These are phyloP conservation scores for Ciborinia camelliae DNA, from an alignment of 2,329 filamentous ascomycete species.

Conservation along the genomic window DNA sequence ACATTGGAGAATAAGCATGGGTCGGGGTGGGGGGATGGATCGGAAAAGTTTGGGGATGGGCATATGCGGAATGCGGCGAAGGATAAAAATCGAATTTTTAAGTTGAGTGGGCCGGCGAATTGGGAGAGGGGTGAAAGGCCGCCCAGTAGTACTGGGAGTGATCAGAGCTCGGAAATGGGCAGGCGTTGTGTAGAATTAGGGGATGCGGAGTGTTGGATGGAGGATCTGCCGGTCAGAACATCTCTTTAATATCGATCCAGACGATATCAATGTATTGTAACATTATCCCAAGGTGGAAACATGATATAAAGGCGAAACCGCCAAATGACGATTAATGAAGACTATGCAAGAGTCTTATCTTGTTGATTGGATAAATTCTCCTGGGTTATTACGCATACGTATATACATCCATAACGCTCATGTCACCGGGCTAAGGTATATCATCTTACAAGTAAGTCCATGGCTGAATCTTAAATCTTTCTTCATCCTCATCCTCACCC, in stretches of 20 bases:
- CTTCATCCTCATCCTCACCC: too few relatives aligned
- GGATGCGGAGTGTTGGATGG: neutral
- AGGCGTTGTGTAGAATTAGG: neutral
- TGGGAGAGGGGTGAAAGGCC: neutral
- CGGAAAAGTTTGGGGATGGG: constrained; percentile 2
- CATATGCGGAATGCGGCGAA: constrained; percentile 13
- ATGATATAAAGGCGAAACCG: neutral
- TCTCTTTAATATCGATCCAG: neutral
- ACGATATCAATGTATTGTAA: neutral
- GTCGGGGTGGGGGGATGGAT: constrained; percentile 4
- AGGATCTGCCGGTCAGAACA: neutral
- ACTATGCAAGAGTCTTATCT: neutral
- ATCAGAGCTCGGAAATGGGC: neutral
- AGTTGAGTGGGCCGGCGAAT: neutral
- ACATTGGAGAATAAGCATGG: neutral
- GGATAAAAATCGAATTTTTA: constrained; percentile 6
- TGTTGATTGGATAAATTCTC: too few relatives aligned
- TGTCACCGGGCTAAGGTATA: neutral
- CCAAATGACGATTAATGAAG: neutral
- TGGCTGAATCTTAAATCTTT: too few relatives aligned
- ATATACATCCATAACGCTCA: neutral
- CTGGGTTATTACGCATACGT: neutral
- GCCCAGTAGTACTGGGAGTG: neutral
- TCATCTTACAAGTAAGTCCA: too few relatives aligned
- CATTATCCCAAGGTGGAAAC: neutral